Base-by-base conservation (phyloP, 2,329 filamentous ascomycete species). In the Rachicladosporium sp. region DNA sequence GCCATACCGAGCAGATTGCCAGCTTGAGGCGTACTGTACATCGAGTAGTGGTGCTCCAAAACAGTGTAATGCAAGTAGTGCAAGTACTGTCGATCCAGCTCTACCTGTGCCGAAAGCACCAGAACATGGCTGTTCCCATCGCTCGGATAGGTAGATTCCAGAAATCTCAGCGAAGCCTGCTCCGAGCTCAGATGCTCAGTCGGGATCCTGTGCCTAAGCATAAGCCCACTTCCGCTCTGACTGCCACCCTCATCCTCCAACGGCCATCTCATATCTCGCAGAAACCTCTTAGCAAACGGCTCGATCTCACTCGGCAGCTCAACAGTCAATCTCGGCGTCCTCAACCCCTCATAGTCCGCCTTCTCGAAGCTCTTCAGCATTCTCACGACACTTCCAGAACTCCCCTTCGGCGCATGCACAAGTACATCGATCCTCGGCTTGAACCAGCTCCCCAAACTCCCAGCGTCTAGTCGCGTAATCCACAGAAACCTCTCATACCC, bases 61-160 rank as follows among this genome's bases (percentile, higher is more conserved):
- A 89, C 64, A 1, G 72, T 62, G 57, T 86, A 94, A 57, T 82
- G 85, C 10, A 94, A 65, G 56, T 91, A 94, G 46, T 94, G 85
- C 46, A 82, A 89, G 56, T 86, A 96, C 2, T 82, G 73, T 1
- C 80, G 77, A 1, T 84, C 82, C 0, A 96, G 62, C 57, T 96
- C 83, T 1, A 73, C 74, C 49, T 93, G 78, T 1, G 88, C 76
- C 4, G 86, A 88, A 4, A 98, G 71, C 2, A 95, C 63, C n/a
- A 98, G 69, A 2, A 94, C 74, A 57, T 95, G 86, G 7, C 80
- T 79, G 38, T 75, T 62, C 4, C 76, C 68, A 42, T 76, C 68
- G 3, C 67, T 63, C 2, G 91, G 88, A 70, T 87, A 96, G 58
- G 93, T 94, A 0, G 84, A 82, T 63, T 96, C 88, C 4, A 94